These are phyloP conservation scores for Climacium dendroides DNA, from an alignment of 225 moss, liverwort and hornwort species.

Conservation along the genomic window DNA sequence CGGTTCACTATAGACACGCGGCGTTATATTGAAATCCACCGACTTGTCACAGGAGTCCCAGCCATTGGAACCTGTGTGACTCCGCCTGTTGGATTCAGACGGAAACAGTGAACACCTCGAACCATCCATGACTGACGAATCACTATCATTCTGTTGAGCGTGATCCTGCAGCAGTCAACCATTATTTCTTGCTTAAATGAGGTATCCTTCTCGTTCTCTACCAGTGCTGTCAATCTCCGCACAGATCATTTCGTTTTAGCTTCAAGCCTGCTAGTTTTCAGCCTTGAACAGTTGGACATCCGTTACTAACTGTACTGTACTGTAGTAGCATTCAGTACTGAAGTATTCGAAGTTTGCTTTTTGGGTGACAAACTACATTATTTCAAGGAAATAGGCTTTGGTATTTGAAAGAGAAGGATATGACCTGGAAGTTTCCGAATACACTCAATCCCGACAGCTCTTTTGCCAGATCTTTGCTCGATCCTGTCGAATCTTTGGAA, in stretches of 20 bases:
- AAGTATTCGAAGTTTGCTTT: not conserved
- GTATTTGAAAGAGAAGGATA: slow-evolving; percentile 7
- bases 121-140: slow-evolving; percentile 21
- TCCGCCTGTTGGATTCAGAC: slow-evolving; percentile 32
- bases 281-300: not conserved
- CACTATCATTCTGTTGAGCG: slow-evolving; percentile 38
- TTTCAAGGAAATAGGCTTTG: not conserved
- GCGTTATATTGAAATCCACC: slow-evolving; percentile 24
- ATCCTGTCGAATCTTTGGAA: slow-evolving; percentile 39
- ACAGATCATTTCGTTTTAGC: not conserved
- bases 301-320: not conserved
- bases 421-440: slow-evolving; percentile 67
- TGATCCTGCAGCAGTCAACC: slow-evolving; percentile 41
- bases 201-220: slow-evolving; percentile 12
- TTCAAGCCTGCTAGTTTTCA: slow-evolving; percentile 7
- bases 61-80: slow-evolving; percentile 22
- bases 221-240: slow-evolving; percentile 15
- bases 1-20: slow-evolving; percentile 44
- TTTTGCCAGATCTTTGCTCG: slow-evolving; percentile 52
- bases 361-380: not conserved
- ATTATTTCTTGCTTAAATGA: slow-evolving; percentile 27
- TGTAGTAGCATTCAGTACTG: not conserved
- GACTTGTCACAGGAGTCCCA: slow-evolving; percentile 41
- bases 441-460: slow-evolving; percentile 36
- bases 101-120: slow-evolving; percentile 33